Conservation (phyloP, 768 basidiomycete species). For the Boletus sp. region DNA sequence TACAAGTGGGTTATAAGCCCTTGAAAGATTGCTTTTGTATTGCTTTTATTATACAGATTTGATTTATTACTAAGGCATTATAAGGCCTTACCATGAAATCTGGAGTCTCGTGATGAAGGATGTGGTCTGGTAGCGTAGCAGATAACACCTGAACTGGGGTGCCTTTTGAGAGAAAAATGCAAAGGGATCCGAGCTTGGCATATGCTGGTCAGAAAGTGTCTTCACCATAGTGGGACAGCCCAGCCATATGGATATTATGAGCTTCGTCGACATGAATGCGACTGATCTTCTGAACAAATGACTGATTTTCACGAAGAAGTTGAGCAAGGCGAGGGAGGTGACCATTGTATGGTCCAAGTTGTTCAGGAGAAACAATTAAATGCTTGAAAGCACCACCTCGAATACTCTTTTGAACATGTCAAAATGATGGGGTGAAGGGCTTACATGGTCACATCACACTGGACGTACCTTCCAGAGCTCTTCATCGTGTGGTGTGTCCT, state of each 20-base stretch:
- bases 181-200: neutral
- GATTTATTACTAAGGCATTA: too few relatives aligned
- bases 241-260: constrained; percentile 4
- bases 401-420: neutral
- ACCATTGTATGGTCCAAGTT: neutral
- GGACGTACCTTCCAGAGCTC: too few relatives aligned
- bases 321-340: neutral
- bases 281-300: neutral
- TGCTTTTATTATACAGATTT: too few relatives aligned
- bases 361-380: constrained; percentile 5
- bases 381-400: neutral
- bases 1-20: too few relatives aligned
- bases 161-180: neutral
- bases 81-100: too few relatives aligned
- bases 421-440: too few relatives aligned
- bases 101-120: too few relatives aligned
- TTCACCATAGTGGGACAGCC: neutral
- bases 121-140: too few relatives aligned
- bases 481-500: too few relatives aligned
- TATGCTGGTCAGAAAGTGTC: constrained; percentile 2
- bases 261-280: constrained; percentile 4
- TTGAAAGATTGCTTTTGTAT: too few relatives aligned
- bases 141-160: constrained; percentile 2
- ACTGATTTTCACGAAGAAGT: neutral
- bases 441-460: too few relatives aligned